Evolutionary conservation across 2,329 filamentous ascomycete species (phyloP).

Genomic region (Fusarium tanahbumbuense): DNA sequence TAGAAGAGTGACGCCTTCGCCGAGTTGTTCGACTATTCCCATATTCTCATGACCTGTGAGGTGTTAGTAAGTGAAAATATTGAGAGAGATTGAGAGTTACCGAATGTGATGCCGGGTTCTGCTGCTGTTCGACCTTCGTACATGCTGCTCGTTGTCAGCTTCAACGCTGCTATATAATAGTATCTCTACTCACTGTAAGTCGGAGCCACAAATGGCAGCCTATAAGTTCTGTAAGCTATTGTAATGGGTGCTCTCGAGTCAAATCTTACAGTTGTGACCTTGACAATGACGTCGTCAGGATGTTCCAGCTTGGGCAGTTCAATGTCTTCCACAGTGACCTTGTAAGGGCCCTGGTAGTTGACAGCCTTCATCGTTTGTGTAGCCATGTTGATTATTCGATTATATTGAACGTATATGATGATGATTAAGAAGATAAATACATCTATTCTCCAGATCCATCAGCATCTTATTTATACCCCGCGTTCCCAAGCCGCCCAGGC

Average conservation of each 20-base stretch:
- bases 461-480: constrained; percentile 24
- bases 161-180: accelerated
- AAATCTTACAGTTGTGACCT: constrained; percentile 68
- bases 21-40: constrained; percentile 67
- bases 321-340: constrained; percentile 71
- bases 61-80: neutral
- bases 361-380: constrained; percentile 67
- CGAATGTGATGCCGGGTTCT: constrained; percentile 70
- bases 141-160: constrained; percentile 58
- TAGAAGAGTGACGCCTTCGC: constrained; percentile 68
- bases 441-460: neutral
- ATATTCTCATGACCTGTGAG: constrained; percentile 66
- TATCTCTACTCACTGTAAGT: constrained; percentile 54
- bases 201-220: constrained; percentile 66
- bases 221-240: constrained; percentile 26
- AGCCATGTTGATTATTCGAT: constrained; percentile 33
- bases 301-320: constrained; percentile 69
- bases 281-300: constrained; percentile 73
- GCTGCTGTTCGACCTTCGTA: constrained; percentile 74
- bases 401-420: neutral
- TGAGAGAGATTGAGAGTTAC: constrained; percentile 41
- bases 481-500: constrained; percentile 5
- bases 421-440: neutral
- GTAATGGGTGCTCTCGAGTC: neutral
- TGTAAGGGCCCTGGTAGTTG: constrained; percentile 71